Conservation (phyloP, 495 filamentous ascomycete genomes). For the Neurospora sublineolata region DNA sequence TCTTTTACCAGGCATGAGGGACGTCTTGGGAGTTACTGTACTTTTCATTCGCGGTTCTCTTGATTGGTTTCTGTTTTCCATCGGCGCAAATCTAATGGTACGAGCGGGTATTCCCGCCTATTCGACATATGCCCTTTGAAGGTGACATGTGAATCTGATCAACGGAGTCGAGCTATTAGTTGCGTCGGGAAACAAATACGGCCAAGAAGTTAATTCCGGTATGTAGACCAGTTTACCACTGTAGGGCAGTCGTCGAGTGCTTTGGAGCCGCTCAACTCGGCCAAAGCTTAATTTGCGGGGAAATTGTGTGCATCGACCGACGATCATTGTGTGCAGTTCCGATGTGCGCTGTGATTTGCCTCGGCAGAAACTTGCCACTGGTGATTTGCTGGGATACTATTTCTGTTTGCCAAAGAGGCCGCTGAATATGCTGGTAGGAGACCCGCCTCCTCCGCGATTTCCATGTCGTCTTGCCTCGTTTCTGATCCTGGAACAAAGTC, state of each 20-base stretch:
- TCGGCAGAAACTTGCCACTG: not conserved
- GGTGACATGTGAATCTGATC: not conserved
- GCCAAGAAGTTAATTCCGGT: not conserved
- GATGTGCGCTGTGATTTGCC: not conserved
- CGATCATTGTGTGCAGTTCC: not conserved
- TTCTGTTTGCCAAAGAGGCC: constrained; percentile 32
- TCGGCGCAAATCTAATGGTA: not conserved
- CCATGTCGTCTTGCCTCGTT: constrained; percentile 41
- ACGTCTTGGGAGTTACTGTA: constrained; percentile 4
- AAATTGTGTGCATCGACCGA: not conserved
- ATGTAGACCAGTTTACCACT: not conserved
- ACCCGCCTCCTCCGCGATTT: constrained; percentile 32
- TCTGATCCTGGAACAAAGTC: constrained; percentile 36
- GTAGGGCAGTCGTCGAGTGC: not conserved
- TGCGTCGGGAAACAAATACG: not conserved
- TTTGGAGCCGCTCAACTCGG: not conserved
- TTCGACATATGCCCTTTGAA: not conserved
- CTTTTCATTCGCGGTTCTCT: not conserved
- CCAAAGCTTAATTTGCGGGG: not conserved
- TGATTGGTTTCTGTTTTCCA: not conserved
- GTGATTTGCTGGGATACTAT: not conserved
- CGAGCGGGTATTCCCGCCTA: not conserved
- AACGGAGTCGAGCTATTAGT: not conserved
- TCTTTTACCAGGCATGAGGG: constrained; percentile 50
- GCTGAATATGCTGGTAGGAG: constrained; percentile 22